Evolutionary conservation across 2,329 filamentous ascomycete species (phyloP).

Genomic region (Sclerotiophoma versabilis): DNA sequence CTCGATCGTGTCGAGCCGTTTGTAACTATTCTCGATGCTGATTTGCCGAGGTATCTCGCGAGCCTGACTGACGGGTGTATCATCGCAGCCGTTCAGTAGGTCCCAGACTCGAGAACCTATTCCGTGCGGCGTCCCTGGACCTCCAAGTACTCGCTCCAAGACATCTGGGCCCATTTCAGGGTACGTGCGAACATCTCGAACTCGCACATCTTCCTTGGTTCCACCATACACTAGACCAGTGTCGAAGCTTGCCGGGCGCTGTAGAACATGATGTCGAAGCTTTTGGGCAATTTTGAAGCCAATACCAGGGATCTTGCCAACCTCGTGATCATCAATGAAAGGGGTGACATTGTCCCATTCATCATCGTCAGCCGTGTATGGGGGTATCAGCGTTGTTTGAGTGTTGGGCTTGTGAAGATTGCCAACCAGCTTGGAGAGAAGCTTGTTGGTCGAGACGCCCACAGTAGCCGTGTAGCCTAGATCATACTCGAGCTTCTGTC

Average conservation of each 20-base stretch:
- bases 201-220: slow-evolving; percentile 66
- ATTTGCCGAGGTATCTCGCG: slow-evolving; percentile 82
- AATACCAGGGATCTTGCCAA: slow-evolving; percentile 84
- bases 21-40: slow-evolving; percentile 93
- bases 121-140: slow-evolving; percentile 73
- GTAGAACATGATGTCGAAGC: slow-evolving; percentile 67
- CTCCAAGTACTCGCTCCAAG: slow-evolving; percentile 73
- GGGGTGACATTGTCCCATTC: slow-evolving; percentile 59
- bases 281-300: slow-evolving; percentile 79
- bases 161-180: slow-evolving; percentile 68
- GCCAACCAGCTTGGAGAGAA: slow-evolving; percentile 84
- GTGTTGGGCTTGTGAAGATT: slow-evolving; percentile 84
- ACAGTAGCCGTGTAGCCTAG: slow-evolving; percentile 88
- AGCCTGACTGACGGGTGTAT: slow-evolving; percentile 73
- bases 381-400: slow-evolving; percentile 82
- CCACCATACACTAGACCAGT: slow-evolving; percentile 57
- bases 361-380: slow-evolving; percentile 54
- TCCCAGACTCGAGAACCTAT: slow-evolving; percentile 77
- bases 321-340: slow-evolving; percentile 78
- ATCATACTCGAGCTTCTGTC: slow-evolving; percentile 73
- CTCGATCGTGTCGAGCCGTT: slow-evolving; percentile 68
- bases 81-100: slow-evolving; percentile 81
- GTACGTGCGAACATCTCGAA: slow-evolving; percentile 68
- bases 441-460: slow-evolving; percentile 86
- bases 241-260: slow-evolving; percentile 54